phyloP scores from a whole-genome alignment of 148 eudicot genomes.

The Selenicereus undatus region DNA sequence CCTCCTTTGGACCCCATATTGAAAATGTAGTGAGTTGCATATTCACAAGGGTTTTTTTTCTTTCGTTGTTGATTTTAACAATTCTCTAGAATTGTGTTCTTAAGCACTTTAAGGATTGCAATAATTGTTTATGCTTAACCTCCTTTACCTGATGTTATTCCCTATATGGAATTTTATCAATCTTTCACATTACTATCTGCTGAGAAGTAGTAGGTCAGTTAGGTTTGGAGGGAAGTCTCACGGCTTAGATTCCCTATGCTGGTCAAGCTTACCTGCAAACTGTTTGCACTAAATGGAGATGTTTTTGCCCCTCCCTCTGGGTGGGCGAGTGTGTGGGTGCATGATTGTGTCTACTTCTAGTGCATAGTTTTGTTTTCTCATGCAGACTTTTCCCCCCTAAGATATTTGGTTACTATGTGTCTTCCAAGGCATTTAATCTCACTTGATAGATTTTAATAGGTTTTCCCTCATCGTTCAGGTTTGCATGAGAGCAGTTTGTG shows the following conservation, averaged over 20 bases:
- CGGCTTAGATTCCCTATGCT: neutral
- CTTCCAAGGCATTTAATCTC: neutral
- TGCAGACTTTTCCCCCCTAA: neutral
- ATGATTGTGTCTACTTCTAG: neutral
- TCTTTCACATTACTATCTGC: neutral
- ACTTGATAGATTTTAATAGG: slow-evolving; percentile 13
- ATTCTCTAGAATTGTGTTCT: too few species aligned
- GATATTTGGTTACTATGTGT: neutral
- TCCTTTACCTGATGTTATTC: neutral
- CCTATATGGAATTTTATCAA: too few species aligned
- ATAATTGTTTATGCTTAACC: neutral
- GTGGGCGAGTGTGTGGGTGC: neutral
- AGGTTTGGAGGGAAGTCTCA: neutral
- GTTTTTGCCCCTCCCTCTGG: neutral
- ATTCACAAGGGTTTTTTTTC: too few species aligned
- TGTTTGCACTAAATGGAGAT: neutral
- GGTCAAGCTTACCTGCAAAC: neutral
- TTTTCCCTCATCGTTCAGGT: slow-evolving; percentile 44
- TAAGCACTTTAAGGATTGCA: too few species aligned
- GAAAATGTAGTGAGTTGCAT: too few species aligned
- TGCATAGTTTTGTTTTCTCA: neutral
- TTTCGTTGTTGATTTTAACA: too few species aligned
- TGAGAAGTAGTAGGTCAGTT: neutral
- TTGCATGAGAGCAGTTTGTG: slow-evolving; percentile 83
- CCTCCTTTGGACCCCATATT: neutral